These are phyloP conservation scores for Arthrobotrys sphaeroides DNA, from an alignment of 2,329 filamentous ascomycete genomes.

Conservation along the genomic window DNA sequence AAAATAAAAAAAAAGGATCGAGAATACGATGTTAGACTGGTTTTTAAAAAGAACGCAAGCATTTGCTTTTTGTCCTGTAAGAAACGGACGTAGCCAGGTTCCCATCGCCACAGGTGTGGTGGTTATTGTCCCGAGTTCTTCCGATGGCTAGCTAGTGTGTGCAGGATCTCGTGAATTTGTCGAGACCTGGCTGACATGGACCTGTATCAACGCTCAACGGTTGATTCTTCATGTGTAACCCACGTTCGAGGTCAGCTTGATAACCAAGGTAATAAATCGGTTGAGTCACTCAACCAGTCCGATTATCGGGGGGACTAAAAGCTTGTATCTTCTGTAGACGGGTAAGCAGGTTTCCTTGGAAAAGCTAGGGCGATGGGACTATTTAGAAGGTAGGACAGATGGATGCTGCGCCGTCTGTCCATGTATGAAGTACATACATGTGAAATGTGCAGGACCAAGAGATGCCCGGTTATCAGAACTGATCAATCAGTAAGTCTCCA, in stretches of 20 bases:
- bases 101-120: slow-evolving; percentile 29
- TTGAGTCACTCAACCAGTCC: slow-evolving; percentile 27
- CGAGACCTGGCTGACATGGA: slow-evolving; percentile 4
- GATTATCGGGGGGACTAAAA: neutral
- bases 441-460: slow-evolving; percentile 38
- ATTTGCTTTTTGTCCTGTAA: slow-evolving; percentile 28
- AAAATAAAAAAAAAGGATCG: neutral
- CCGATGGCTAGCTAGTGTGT: slow-evolving; percentile 20
- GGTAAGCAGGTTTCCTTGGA: neutral
- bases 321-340: slow-evolving; percentile 9
- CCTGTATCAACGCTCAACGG: slow-evolving; percentile 12
- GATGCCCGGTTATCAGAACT: slow-evolving; percentile 21
- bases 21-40: neutral
- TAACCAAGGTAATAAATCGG: slow-evolving; percentile 27
- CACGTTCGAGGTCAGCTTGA: neutral
- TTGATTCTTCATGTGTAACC: slow-evolving; percentile 23
- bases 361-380: neutral
- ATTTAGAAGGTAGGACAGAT: neutral
- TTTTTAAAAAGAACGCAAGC: slow-evolving; percentile 30
- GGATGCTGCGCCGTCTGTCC: too few species aligned
- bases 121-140: slow-evolving; percentile 51
- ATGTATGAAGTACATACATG: slow-evolving; percentile 4
- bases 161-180: slow-evolving; percentile 17
- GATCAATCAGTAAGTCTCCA: neutral
- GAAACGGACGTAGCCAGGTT: slow-evolving; percentile 11